These are phyloP conservation scores for Clonostachys rosea DNA, from an alignment of 2,329 filamentous ascomycete genomes.

Conservation along the genomic window DNA sequence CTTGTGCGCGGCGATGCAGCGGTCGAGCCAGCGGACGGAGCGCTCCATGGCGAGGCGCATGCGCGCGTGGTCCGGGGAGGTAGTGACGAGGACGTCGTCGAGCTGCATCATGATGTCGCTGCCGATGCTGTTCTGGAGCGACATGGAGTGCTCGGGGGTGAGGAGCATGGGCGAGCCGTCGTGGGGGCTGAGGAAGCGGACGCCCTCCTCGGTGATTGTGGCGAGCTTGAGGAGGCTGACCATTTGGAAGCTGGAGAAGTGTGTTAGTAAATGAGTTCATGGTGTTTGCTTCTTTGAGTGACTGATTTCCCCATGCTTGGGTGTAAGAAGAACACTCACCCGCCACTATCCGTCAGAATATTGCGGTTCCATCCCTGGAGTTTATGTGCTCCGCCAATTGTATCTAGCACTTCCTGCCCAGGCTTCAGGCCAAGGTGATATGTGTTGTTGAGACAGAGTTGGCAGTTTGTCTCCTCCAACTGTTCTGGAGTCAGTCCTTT, in stretches of 20 bases:
- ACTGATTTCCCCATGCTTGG: not conserved
- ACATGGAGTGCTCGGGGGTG: conserved; percentile 95
- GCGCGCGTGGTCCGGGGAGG: conserved; percentile 79
- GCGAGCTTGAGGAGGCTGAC: conserved; percentile 92
- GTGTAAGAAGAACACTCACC: conserved; percentile 35
- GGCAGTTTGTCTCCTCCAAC: conserved; percentile 82
- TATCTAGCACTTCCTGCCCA: conserved; percentile 82
- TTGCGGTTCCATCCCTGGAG: conserved; percentile 95
- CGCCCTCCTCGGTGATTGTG: conserved; percentile 91
- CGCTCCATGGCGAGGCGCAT: conserved; percentile 96
- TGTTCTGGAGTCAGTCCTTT: conserved; percentile 94
- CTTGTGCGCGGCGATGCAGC: conserved; percentile 86
- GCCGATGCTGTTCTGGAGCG: conserved; percentile 92
- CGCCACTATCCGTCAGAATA: conserved; percentile 78
- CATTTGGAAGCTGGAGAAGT: conserved; percentile 83
- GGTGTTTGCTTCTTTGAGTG: not conserved
- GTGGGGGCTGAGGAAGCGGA: conserved; percentile 92
- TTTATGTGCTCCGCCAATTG: conserved; percentile 87
- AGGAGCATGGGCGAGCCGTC: conserved; percentile 95
- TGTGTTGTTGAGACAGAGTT: conserved; percentile 94
- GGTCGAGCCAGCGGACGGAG: conserved; percentile 91
- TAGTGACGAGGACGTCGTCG: conserved; percentile 95
- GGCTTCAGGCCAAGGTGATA: conserved; percentile 96
- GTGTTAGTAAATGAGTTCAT: not conserved
- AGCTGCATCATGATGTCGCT: conserved; percentile 99